phyloP scores from a whole-genome alignment of 2,329 filamentous ascomycete species.

The Albifimbria verrucaria region DNA sequence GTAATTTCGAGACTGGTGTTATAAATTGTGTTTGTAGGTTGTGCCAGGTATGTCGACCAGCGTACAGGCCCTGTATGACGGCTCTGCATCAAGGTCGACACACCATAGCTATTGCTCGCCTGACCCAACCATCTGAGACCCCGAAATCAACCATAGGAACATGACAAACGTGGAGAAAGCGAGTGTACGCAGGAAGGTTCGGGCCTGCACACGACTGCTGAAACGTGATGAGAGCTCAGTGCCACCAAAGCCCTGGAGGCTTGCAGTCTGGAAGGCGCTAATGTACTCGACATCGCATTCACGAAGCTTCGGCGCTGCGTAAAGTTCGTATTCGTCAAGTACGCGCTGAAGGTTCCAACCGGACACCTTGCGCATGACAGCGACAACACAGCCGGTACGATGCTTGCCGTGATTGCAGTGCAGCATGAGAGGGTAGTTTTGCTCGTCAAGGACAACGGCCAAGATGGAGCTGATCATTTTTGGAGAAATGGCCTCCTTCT shows the following conservation, averaged over 20 bases:
- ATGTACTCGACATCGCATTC: slow-evolving; percentile 61
- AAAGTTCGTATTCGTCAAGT: slow-evolving; percentile 70
- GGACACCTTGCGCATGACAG: slow-evolving; percentile 69
- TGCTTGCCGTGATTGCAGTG: slow-evolving; percentile 97
- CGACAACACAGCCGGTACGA: slow-evolving; percentile 86
- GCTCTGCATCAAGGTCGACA: no score
- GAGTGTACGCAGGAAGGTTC: slow-evolving; percentile 40
- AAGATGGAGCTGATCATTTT: slow-evolving; percentile 69
- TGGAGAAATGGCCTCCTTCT: slow-evolving; percentile 69
- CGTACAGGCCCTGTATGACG: no score
- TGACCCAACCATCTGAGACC: slow-evolving; percentile 23
- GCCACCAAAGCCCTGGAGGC: slow-evolving; percentile 23
- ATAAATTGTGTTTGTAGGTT: no score
- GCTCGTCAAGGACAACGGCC: slow-evolving; percentile 64
- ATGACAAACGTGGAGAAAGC: slow-evolving; percentile 39
- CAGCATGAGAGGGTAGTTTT: slow-evolving; percentile 77
- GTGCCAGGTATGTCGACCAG: no score
- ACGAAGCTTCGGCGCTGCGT: slow-evolving; percentile 57
- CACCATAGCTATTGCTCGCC: neutral
- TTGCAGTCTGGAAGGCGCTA: slow-evolving; percentile 41
- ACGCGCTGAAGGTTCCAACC: slow-evolving; percentile 62
- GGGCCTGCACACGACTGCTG: slow-evolving; percentile 22
- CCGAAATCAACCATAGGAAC: slow-evolving; percentile 40
- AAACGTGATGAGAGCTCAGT: slow-evolving; percentile 3
- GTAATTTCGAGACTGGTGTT: no score